Base-by-base conservation (phyloP, 2,329 filamentous ascomycete species). In the Dactylonectria estremocensis region DNA sequence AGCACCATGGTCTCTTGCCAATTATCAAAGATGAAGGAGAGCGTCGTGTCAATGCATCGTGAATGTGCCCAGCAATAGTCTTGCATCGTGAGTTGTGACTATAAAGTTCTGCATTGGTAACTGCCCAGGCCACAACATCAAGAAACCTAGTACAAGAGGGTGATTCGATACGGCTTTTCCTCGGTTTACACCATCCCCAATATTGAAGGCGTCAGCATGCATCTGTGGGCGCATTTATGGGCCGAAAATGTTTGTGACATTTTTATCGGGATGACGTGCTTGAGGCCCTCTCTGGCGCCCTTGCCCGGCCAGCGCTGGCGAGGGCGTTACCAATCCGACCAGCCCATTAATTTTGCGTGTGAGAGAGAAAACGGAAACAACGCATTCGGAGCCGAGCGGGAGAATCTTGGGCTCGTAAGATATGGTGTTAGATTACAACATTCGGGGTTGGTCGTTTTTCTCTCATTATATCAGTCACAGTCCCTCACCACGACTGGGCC, bases 231-330 rank as follows among this genome's bases (percentile, higher is more conserved):
- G 40, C 45, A 28, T 59, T 24, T 70, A 54, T 53, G 55, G 35
- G 35, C 61, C 57, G 24, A 48, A 40, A 13, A 53, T n/a, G 54
- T 74, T 74, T 68, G 62, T 72, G 68, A 72, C 70, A 74, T 74
- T 67, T 57, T 67, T 55, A 52, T 53, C 7, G 24, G 56, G 58
- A 74, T 74, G 72, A 24, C 72, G 72, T 74, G 72, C 69, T 74
- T 45, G n/a, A 11, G 13, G 37, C 59, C 53, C 65, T 64, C 64
- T 64, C 67, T 56, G 5, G 18, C 50, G 13, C 5, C 11, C 52
- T 18, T 35, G 31, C 64, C 46, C 9, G 28, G 63, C 72, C 53
- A 45, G 35, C 45, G 37, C 33, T 22, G n/a, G 33, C 43, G 43
- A 31, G 24, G 50, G 13, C 53, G 50, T 57, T 66, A 61, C 63